Conservation (phyloP, 169 alveolate species). For the Cryptosporidium ubiquitum region DNA sequence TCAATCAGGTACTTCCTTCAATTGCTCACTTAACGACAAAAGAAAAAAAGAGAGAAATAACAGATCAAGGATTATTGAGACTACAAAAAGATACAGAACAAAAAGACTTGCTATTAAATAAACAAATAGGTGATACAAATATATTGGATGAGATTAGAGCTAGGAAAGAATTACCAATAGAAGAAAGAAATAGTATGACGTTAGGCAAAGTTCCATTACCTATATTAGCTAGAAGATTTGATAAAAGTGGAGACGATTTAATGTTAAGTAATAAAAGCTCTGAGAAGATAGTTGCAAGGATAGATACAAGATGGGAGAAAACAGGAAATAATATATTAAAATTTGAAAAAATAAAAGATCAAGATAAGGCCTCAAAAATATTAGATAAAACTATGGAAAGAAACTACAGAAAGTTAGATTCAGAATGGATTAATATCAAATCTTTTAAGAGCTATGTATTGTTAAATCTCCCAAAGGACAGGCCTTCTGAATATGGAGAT, state of each 20-base stretch:
- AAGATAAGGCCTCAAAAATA: background rate
- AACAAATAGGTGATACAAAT: background rate
- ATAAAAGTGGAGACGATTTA: background rate
- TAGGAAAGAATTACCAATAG: conserved; percentile 12
- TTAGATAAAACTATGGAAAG: conserved; percentile 7
- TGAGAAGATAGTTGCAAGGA: conserved; percentile 6
- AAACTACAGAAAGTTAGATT: conserved; percentile 1
- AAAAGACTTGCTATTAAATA: conserved; percentile 24
- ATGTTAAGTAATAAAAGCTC: background rate
- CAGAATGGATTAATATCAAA: conserved; percentile 19
- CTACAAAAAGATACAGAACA: conserved; percentile 35
- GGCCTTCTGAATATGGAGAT: conserved; percentile 43
- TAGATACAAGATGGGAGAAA: conserved; percentile 66
- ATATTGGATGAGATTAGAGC: background rate
- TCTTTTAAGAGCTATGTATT: conserved; percentile 13
- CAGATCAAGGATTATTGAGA: conserved; percentile 9
- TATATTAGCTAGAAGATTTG: background rate
- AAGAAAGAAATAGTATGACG: conserved; percentile 15
- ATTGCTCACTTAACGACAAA: conserved; percentile 19
- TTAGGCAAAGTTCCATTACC: conserved; percentile 32
- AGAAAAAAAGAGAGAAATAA: conserved; percentile 27
- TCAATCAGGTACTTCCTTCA: conserved; percentile 38
- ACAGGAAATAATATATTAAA: background rate
- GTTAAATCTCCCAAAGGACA: conserved; percentile 14
- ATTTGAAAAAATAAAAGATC: background rate